Conservation (phyloP, 1,284 basidiomycete genomes). For the Blastosporella zonata region DNA sequence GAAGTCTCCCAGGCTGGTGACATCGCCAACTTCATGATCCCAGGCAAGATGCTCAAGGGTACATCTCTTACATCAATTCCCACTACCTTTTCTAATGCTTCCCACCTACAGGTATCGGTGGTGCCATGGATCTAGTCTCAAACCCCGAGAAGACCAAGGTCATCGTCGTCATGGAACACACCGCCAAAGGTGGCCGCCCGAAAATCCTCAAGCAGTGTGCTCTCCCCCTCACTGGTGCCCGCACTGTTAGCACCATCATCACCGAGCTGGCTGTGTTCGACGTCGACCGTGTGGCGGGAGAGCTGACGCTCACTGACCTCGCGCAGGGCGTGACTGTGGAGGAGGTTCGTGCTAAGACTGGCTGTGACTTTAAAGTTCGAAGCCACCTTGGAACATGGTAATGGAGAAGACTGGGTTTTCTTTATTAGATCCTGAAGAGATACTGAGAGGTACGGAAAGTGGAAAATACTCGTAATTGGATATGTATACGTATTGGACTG, state of each 20-base stretch:
- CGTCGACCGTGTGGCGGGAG: slow-evolving; percentile 75
- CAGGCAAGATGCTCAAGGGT: slow-evolving; percentile 88
- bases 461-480: not conserved
- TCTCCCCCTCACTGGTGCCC: slow-evolving; percentile 85
- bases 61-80: slow-evolving; percentile 14
- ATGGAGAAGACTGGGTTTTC: slow-evolving; percentile 5
- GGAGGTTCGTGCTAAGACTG: slow-evolving; percentile 85
- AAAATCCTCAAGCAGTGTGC: slow-evolving; percentile 85
- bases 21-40: slow-evolving; percentile 98
- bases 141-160: slow-evolving; percentile 90
- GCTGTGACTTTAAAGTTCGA: slow-evolving; percentile 68
- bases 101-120: slow-evolving; percentile 71
- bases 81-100: slow-evolving; percentile 8
- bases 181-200: slow-evolving; percentile 83
- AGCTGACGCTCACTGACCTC: slow-evolving; percentile 77
- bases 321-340: slow-evolving; percentile 82
- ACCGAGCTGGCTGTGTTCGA: slow-evolving; percentile 92
- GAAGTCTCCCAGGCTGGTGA: slow-evolving; percentile 93
- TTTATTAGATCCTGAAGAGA: too few relatives aligned
- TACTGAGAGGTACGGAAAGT: too few relatives aligned
- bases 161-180: slow-evolving; percentile 88
- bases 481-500: not conserved
- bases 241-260: slow-evolving; percentile 86
- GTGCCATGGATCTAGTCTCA: slow-evolving; percentile 94
- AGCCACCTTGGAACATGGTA: slow-evolving; percentile 36